phyloP scores from a whole-genome alignment of 371 early-diverging fungal genomes.

The Mucor indicus region DNA sequence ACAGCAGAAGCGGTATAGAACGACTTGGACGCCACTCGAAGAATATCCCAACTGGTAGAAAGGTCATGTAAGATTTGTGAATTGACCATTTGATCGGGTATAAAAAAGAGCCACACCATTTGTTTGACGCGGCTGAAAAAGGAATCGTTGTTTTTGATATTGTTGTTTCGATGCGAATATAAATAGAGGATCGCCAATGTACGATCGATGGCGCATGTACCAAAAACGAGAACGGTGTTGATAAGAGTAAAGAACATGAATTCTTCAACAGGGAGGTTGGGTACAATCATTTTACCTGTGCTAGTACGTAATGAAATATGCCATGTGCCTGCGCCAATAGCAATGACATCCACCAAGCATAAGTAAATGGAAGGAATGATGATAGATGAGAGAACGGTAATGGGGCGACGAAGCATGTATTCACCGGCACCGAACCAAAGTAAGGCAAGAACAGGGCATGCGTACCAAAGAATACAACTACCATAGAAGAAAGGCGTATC shows the following conservation, averaged over 20 bases:
- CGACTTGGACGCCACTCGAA: slow-evolving; percentile 46
- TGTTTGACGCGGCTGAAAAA: slow-evolving; percentile 3
- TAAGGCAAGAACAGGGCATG: slow-evolving; percentile 51
- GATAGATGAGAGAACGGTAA: slow-evolving; percentile 28
- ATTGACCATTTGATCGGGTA: slow-evolving; percentile 28
- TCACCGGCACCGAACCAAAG: slow-evolving; percentile 56
- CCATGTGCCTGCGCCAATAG: slow-evolving; percentile 59
- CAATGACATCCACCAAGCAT: slow-evolving; percentile 52
- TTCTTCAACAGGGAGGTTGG: slow-evolving; percentile 61
- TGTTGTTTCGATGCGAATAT: no score
- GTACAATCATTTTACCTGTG: slow-evolving; percentile 42
- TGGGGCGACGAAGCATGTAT: slow-evolving; percentile 46
- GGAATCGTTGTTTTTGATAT: background rate
- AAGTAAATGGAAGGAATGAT: slow-evolving; percentile 47
- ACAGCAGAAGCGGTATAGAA: slow-evolving; percentile 55
- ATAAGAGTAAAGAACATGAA: slow-evolving; percentile 56
- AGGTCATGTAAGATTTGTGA: slow-evolving; percentile 22
- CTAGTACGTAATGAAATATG: slow-evolving; percentile 44
- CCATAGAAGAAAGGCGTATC: slow-evolving; percentile 52
- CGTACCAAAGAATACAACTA: slow-evolving; percentile 53
- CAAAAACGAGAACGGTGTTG: slow-evolving; percentile 58
- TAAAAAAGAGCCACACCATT: slow-evolving; percentile 24
- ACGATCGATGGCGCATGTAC: slow-evolving; percentile 55
- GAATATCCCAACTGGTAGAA: slow-evolving; percentile 25
- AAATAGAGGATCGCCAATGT: slow-evolving; percentile 39